Base-by-base conservation (phyloP, 768 basidiomycete species). In the Basidioascus undulatus region DNA sequence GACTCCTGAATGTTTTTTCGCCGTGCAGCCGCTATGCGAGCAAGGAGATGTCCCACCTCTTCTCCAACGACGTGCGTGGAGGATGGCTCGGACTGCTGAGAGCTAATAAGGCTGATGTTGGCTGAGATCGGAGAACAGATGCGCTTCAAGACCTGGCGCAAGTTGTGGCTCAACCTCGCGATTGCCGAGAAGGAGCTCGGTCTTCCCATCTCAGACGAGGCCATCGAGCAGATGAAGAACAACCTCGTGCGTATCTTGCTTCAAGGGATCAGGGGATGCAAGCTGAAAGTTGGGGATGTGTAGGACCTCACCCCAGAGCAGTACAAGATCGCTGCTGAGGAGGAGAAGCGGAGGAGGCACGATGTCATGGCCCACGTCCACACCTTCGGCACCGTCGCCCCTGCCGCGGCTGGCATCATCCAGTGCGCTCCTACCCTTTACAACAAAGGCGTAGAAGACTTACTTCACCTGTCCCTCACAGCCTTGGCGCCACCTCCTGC, bases 331-430 rank as follows among this genome's bases (percentile, higher is more conserved):
- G 92, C 92, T 2, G 87, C 84, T 0, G 62, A 68, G 41, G 92
- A 98, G 58, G 92, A 98, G 62, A 96, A 92, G 65, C 92, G 84
- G 61, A 64, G 92, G 20, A 69, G 92, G 11, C 92, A 98, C 62
- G 92, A 98, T 60, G 92, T 98, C 33, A 98, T 98, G 92, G 92
- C 92, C 0, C 92, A 98, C 54, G 92, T 98, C 33, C 84, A 96
- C 61, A 92, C 87, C 4, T 98, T 94, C 56, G 87, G 87, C 5
- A 69, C 67, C 34, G 77, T 87, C 39, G 87, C 87, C 1, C 87
- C 87, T 8, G 79, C 81, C 26, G 87, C 87, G 20, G 86, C 86
- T 13, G 82, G 84, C 15, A 89, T 94, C 53, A 92, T 94, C 49
- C 87, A 94, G 80, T 81, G 49, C 44, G 70, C 63, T 16, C 21